Conservation (phyloP, 306 rosid genomes). For the Argentina anserina region DNA sequence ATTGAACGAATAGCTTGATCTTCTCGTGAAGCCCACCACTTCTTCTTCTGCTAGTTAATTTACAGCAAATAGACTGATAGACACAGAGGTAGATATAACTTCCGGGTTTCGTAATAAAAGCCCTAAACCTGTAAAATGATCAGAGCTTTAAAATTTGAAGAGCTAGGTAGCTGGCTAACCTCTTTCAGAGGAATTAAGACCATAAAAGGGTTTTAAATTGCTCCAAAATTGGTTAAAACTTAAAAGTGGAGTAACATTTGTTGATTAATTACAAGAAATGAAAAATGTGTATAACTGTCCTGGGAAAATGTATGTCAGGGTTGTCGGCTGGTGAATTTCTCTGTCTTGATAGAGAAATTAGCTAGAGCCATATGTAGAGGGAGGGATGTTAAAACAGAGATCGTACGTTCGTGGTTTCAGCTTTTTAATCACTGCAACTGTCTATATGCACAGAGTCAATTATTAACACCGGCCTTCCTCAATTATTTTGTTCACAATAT, state of each 20-base stretch:
- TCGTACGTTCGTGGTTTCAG: constrained; percentile 19
- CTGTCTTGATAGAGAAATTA: neutral
- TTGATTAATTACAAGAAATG: neutral
- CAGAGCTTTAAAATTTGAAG: neutral
- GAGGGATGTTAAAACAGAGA: neutral
- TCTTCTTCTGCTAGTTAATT: neutral
- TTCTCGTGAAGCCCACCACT: constrained; percentile 14
- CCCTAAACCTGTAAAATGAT: neutral
- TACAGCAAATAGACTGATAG: neutral
- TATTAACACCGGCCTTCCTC: constrained; percentile 22
- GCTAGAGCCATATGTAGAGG: neutral
- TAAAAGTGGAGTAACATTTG: neutral
- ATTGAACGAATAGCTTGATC: too few species aligned
- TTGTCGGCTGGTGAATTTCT: constrained; percentile 10
- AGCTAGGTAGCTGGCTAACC: neutral
- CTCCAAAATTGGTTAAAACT: neutral
- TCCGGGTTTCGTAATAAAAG: neutral
- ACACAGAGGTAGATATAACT: neutral
- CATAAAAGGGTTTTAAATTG: neutral
- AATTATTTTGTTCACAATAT: constrained; percentile 43
- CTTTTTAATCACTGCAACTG: constrained; percentile 30
- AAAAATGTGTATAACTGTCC: neutral
- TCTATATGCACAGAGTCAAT: constrained; percentile 3
- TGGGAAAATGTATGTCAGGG: neutral
- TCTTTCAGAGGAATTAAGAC: neutral